Evolutionary conservation across 257 asterid species (phyloP).

Genomic region (Mitragyna speciosa): DNA sequence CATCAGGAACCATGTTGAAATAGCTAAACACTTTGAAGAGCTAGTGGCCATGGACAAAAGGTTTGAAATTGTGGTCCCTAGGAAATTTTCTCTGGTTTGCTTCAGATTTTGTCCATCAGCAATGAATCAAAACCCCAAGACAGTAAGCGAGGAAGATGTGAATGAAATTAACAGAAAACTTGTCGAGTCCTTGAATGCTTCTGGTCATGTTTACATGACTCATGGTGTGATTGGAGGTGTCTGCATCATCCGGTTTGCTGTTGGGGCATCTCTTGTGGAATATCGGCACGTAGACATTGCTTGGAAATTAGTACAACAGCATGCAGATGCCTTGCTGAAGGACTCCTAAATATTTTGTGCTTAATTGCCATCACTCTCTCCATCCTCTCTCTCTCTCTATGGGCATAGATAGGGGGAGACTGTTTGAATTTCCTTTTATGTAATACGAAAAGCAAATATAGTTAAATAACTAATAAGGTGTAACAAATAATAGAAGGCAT

Average conservation of each 20-base stretch:
- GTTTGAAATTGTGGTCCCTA: constrained; percentile 70
- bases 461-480: no score
- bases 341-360: not conserved
- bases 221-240: constrained; percentile 72
- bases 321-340: constrained; percentile 43
- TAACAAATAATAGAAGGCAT: no score
- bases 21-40: constrained; percentile 73
- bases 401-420: no score
- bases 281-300: constrained; percentile 60
- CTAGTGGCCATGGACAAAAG: constrained; percentile 59
- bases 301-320: constrained; percentile 68
- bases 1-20: constrained; percentile 54
- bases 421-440: no score
- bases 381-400: no score
- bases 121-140: not conserved
- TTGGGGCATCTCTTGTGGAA: constrained; percentile 65
- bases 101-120: constrained; percentile 54
- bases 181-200: constrained; percentile 53
- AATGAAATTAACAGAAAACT: constrained; percentile 34
- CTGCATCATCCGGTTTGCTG: constrained; percentile 55
- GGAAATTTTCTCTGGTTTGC: constrained; percentile 71
- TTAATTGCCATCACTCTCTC: no score
- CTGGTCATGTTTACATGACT: constrained; percentile 60
- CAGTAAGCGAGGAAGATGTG: constrained; percentile 36
- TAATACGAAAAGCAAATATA: no score